A percentile compares a stretch with the other conserved stretches of the same genome.
These are phyloP conservation scores for Xylaria grammica DNA, from an alignment of 495 filamentous ascomycete species.

Conservation along the genomic window DNA sequence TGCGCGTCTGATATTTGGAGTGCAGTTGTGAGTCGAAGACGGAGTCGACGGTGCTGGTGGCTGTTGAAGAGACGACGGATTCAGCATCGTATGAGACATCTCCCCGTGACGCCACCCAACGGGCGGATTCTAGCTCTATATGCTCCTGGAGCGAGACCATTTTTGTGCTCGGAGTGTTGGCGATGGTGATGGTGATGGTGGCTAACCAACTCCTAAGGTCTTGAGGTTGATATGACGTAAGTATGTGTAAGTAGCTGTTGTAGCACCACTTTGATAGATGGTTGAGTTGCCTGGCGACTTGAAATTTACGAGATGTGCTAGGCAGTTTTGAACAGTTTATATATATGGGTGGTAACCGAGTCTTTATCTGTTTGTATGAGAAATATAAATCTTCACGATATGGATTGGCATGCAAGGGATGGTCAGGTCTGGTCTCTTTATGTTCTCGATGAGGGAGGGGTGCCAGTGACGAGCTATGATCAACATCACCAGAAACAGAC, in stretches of 20 bases:
- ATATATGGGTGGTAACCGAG: background rate
- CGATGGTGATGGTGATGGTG: background rate
- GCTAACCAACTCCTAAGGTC: background rate
- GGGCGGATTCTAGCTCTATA: constrained; percentile 5
- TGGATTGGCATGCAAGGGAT: background rate
- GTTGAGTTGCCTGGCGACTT: background rate
- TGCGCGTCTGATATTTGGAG: constrained; percentile 27
- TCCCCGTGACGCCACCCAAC: constrained; percentile 9
- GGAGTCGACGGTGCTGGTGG: constrained; percentile 18
- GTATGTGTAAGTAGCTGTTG: background rate
- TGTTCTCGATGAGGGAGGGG: constrained; percentile 11
- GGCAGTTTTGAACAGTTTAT: background rate
- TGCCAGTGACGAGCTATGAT: constrained; percentile 16
- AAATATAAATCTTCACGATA: background rate
- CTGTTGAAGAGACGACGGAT: background rate
- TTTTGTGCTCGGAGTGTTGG: background rate
- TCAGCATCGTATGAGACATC: background rate
- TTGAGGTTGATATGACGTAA: constrained; percentile 15
- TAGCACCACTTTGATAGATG: background rate
- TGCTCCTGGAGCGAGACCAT: constrained; percentile 23
- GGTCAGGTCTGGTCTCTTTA: constrained; percentile 16
- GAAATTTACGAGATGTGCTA: too few relatives aligned
- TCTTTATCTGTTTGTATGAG: background rate
- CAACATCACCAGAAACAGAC: constrained; percentile 8
- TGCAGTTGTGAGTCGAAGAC: constrained; percentile 13